A percentile compares a stretch with the other conserved stretches of the same genome.
phyloP scores from a whole-genome alignment of 2,329 filamentous ascomycete species.

The Xylariaceae sp. region DNA sequence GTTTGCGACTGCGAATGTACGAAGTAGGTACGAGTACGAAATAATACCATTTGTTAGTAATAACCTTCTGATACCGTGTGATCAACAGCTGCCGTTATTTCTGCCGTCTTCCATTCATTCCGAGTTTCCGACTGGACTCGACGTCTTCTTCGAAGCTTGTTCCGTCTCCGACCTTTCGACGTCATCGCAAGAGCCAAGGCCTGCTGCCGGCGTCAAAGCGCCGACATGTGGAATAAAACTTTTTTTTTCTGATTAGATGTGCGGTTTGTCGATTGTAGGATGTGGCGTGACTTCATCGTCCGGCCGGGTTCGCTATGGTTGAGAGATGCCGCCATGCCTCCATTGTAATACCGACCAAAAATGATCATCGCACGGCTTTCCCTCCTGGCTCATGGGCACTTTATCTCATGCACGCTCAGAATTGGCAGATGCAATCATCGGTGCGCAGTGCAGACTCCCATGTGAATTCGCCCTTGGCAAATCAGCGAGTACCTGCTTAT shows the following conservation, averaged over 20 bases:
- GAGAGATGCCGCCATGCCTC: neutral
- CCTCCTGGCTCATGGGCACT: neutral
- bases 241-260: neutral
- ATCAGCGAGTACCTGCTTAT: neutral
- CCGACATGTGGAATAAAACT: neutral
- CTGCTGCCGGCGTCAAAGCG: neutral
- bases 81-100: neutral
- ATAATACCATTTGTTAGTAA: too few relatives aligned
- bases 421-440: neutral
- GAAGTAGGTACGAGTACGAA: neutral
- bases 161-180: neutral
- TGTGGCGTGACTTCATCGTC: neutral
- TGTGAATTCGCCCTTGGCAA: neutral
- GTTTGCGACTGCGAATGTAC: neutral
- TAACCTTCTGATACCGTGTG: too few relatives aligned
- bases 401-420: neutral
- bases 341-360: too few relatives aligned
- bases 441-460: neutral
- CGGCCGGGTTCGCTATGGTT: neutral
- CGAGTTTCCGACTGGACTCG: neutral
- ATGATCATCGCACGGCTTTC: neutral
- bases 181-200: neutral
- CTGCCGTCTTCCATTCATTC: neutral
- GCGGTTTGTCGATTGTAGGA: neutral
- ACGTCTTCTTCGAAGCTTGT: neutral